Percentiles rank a stretch among this genome's conserved stretches.
phyloP scores from a whole-genome alignment of 768 basidiomycete genomes.

The Chalciporus piperatus region DNA sequence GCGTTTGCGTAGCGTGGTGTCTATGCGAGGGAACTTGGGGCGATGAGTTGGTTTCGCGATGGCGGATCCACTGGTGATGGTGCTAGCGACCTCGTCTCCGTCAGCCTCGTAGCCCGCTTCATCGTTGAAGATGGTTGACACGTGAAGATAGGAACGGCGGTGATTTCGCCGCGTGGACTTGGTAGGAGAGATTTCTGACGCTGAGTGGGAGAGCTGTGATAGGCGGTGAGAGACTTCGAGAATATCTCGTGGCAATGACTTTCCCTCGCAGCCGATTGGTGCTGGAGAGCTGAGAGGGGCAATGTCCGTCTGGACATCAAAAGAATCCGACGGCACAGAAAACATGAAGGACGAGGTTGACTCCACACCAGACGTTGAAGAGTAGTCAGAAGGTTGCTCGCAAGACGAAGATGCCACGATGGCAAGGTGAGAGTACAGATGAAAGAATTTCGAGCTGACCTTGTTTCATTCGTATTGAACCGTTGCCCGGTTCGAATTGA shows the following conservation, averaged over 20 bases:
- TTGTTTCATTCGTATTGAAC: slow-evolving; percentile 4
- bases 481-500: slow-evolving; percentile 10
- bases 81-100: slow-evolving; percentile 2
- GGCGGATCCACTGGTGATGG: background rate
- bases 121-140: slow-evolving; percentile 2
- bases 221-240: slow-evolving; percentile 15
- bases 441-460: slow-evolving; percentile 1
- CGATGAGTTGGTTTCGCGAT: background rate
- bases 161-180: background rate
- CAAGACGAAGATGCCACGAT: slow-evolving; percentile 12
- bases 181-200: background rate
- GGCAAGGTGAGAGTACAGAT: background rate
- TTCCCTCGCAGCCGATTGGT: slow-evolving; percentile 4
- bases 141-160: background rate
- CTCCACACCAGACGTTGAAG: slow-evolving; percentile 11
- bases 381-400: slow-evolving; percentile 4
- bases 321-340: slow-evolving; percentile 11
- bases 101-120: slow-evolving; percentile 28
- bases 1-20: slow-evolving; percentile 25
- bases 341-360: slow-evolving; percentile 12
- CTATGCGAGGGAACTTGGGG: slow-evolving; percentile 20
- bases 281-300: slow-evolving; percentile 22
- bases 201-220: background rate
- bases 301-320: slow-evolving; percentile 16
- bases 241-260: slow-evolving; percentile 6